Evolutionary conservation across 2,329 filamentous ascomycete species (phyloP).

Genomic region (Metarhizium anisopliae): DNA sequence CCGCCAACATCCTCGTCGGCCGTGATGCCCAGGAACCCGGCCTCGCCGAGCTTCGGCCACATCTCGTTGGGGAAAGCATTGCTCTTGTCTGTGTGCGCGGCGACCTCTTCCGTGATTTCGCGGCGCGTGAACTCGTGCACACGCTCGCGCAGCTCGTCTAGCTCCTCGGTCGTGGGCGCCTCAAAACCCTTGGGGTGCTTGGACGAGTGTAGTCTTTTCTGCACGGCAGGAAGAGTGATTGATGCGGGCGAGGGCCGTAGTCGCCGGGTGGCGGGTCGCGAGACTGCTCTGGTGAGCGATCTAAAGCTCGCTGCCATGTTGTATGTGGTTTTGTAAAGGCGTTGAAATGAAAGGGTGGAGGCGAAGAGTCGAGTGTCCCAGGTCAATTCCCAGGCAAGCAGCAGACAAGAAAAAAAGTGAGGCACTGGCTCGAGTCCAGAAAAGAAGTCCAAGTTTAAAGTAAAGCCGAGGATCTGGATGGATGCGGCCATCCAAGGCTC

Average conservation of each 20-base stretch:
- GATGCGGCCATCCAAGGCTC: conserved; percentile 7
- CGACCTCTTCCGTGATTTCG: conserved; percentile 78
- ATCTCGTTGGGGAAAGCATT: conserved; percentile 87
- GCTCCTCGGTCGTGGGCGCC: conserved; percentile 61
- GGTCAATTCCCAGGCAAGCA: too few relatives aligned
- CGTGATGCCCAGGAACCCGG: conserved; percentile 86
- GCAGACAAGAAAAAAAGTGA: too few relatives aligned
- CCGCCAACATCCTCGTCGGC: conserved; percentile 89
- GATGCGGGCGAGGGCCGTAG: neutral
- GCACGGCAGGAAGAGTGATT: conserved; percentile 25
- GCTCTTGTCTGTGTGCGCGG: conserved; percentile 68
- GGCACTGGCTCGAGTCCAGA: too few relatives aligned
- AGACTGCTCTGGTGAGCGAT: conserved; percentile 26
- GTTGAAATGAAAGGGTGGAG: too few relatives aligned
- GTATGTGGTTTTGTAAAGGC: neutral
- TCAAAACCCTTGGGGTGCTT: conserved; percentile 56
- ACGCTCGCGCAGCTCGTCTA: conserved; percentile 71
- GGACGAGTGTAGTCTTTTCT: conserved; percentile 40
- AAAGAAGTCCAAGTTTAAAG: too few relatives aligned
- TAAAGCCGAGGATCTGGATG: neutral
- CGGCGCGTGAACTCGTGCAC: conserved; percentile 85
- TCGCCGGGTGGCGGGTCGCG: conserved; percentile 19
- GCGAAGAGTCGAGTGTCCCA: too few relatives aligned
- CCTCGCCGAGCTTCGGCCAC: conserved; percentile 90
- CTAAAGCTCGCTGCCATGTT: conserved; percentile 31